Percentiles rank a stretch among this genome's conserved stretches.
phyloP scores from a whole-genome alignment of 1,284 basidiomycete species.

The Mycena sp. region DNA sequence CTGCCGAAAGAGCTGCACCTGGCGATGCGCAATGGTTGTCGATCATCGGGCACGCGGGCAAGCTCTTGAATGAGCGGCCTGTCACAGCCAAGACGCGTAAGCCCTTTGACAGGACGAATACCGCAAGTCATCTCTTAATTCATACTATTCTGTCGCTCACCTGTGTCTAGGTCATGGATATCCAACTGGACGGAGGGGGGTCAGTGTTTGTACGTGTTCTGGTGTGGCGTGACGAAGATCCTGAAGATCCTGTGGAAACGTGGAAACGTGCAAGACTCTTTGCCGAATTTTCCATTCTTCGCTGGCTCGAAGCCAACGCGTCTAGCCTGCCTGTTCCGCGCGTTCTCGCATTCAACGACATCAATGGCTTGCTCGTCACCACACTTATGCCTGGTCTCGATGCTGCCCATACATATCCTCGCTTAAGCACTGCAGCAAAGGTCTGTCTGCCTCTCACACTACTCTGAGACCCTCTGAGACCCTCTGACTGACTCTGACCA shows the following conservation, averaged over 20 bases:
- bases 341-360: constrained; percentile 11
- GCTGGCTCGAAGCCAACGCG: constrained; percentile 9
- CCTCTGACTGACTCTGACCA: background rate
- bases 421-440: background rate
- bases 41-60: background rate
- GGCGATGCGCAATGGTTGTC: background rate
- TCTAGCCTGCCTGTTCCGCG: constrained; percentile 3
- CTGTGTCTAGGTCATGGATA: constrained; percentile 12
- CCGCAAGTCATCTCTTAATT: background rate
- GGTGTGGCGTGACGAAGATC: background rate
- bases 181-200: background rate
- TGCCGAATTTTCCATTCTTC: constrained; percentile 8
- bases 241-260: background rate
- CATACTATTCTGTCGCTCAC: background rate
- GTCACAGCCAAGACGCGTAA: background rate
- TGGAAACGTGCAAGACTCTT: constrained; percentile 7
- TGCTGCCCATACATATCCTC: constrained; percentile 5
- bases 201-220: constrained; percentile 8
- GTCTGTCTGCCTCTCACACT: background rate
- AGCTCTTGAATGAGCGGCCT: background rate
- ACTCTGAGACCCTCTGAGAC: no score
- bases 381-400: constrained; percentile 8
- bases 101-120: background rate
- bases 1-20: background rate
- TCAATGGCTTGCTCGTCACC: constrained; percentile 2